Evolutionary conservation across 441 rosid genomes (phyloP), one percentile per base, ranked within the genome.

Genomic region (Viola pubescens): DNA sequence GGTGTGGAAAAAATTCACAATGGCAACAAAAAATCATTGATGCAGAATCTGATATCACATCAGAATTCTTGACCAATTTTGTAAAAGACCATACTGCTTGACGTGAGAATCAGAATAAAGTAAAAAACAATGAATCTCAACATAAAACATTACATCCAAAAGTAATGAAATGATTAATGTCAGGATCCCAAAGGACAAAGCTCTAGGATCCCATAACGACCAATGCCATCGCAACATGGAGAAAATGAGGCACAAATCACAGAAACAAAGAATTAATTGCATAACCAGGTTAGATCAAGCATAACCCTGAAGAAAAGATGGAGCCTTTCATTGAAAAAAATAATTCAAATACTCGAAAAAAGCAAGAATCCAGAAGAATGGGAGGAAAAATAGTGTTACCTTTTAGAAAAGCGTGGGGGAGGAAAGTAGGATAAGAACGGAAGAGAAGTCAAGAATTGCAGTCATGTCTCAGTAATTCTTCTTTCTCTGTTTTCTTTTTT

Each of bases 351-450:
- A 14, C 13, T 37, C 0, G 14, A 11, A 9, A 57, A 40, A 9
- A 41, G 52, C 53, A 53, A 42, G 7, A 41, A 7, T n/a, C 58
- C 2, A 47, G 40, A 54, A 43, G 7, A 37, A 16, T 42, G 11
- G 26, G 38, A 37, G 9, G 9, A 12, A 14, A 56, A 52, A 56
- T 19, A 43, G 53, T 45, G 41, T 52, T 26, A 70, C 78, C 75
- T 74, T 66, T 74, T 37, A 70, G 72, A 52, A 41, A 57, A 62
- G 43, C 38, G 48, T 47, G 48, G 38, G 43, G 50, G 67, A 41
- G 53, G 52, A 50, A 14, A 62, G 39, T n/a, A n/a, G 52, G n/a
- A 19, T 19, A 48, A 52, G 56, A 42, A 57, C 19, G 65, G 44
- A 52, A 9, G 38, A 51, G 48, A 48, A 48, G 63, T 59, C 57